Evolutionary conservation across 2,329 filamentous ascomycete genomes (phyloP).

Genomic region (Pleochaeta shiraiana): DNA sequence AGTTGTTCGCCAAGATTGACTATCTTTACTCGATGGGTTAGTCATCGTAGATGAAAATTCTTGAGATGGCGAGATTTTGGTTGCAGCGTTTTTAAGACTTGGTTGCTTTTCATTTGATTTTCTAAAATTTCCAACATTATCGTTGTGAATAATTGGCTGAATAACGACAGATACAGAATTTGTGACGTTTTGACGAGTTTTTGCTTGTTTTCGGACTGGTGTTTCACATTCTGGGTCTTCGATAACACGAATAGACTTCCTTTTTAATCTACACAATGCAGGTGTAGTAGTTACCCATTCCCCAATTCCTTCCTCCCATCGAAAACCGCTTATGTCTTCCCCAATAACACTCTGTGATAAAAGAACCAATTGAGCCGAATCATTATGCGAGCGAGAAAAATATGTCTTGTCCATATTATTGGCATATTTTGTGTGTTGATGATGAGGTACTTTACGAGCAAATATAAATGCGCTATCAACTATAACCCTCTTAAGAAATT

Average conservation of each 20-base stretch:
- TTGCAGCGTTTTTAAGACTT: background rate
- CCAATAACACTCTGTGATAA: background rate
- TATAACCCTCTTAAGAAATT: slow-evolving; percentile 13
- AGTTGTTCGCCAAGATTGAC: background rate
- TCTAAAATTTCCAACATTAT: background rate
- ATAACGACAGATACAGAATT: background rate
- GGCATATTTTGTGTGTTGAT: slow-evolving; percentile 16
- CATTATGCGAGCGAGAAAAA: slow-evolving; percentile 6
- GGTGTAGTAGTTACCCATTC: slow-evolving; percentile 33
- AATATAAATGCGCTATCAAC: slow-evolving; percentile 18
- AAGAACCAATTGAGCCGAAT: background rate
- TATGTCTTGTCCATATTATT: slow-evolving; percentile 11
- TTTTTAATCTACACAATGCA: slow-evolving; percentile 12
- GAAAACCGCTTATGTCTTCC: slow-evolving; percentile 17
- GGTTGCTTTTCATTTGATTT: background rate
- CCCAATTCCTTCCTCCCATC: slow-evolving; percentile 33
- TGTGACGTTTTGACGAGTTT: slow-evolving; percentile 5
- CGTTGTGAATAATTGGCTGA: no score
- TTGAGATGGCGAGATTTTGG: background rate
- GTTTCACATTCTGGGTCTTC: slow-evolving; percentile 10
- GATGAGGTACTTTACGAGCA: slow-evolving; percentile 14
- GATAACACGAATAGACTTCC: slow-evolving; percentile 8
- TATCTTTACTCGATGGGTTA: background rate
- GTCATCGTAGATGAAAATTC: background rate
- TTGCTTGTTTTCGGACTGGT: slow-evolving; percentile 9